Base-by-base conservation (phyloP, 306 rosid genomes). In the Quercus aquifolioides region DNA sequence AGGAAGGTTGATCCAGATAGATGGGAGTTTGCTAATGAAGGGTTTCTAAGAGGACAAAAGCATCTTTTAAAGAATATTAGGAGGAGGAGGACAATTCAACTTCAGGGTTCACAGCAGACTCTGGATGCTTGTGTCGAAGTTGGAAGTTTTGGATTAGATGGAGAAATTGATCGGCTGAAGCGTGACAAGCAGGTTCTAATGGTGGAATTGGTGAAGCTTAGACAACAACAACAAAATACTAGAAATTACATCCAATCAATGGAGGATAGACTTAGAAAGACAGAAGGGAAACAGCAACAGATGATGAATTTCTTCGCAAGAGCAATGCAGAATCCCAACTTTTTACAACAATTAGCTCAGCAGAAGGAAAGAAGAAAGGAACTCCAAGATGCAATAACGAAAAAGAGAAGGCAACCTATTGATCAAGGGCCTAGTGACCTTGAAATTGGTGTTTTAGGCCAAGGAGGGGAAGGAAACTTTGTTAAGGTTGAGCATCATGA, bases 11-110 rank as follows among this genome's bases (percentile, higher is more conserved):
- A 92, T 83, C 90, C 94, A 78, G 97, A 90, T 70, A 90, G 60
- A 41, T 94, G 98, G 97, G 98, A 94, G 82, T 94, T 94, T 82
- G 97, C 97, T 52, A 91, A 91, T 79, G 94, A 92, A 74, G 88
- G 83, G 67, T 95, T 95, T 85, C 90, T 95, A 4, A 91, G 87
- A 89, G 99, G 99, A 38, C 83, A 90, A 78, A 92, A 72, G 76
- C 84, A 81, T 56, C 94, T 91, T n/a, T 54, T 95, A 60, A 92
- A 87, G 90, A 84, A 84, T 51, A 92, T 92, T 8, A 90, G 90
- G 76, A 89, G 98, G 57, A 86, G 91, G 80, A 95, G 82, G 72
- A n/a, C 85, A 57, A 52, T 84, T 78, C 87, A 84, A 25, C 60
- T 78, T 73, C 88, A 79, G 20, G 64, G 63, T 41, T 49, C 78